phyloP scores from a whole-genome alignment of 805 yeast genomes.

The Metschnikowia baotianmanensis region DNA sequence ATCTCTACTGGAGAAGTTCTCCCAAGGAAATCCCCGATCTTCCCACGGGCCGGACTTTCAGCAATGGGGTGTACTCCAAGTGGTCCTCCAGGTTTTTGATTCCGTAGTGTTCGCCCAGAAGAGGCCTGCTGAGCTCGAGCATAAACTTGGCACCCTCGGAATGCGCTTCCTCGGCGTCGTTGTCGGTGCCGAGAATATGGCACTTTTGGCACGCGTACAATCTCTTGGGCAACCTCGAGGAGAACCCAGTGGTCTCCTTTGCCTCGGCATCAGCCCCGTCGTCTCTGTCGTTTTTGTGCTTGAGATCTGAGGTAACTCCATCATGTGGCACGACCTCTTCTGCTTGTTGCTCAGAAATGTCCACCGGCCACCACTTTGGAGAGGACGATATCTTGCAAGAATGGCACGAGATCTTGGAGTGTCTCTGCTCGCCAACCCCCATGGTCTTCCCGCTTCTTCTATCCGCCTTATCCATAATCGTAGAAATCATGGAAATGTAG shows the following conservation, averaged over 20 bases:
- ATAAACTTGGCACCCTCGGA: constrained; percentile 18
- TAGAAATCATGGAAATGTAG: constrained; percentile 24
- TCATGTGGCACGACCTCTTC: too few species aligned
- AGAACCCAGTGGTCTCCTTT: too few species aligned
- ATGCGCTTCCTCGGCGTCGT: constrained; percentile 10
- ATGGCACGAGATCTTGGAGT: constrained; percentile 16
- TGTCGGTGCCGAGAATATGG: constrained; percentile 20
- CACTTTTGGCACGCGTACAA: constrained; percentile 31
- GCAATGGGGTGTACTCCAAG: constrained; percentile 7
- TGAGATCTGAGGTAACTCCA: too few species aligned
- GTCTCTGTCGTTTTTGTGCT: too few species aligned
- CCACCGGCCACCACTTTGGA: constrained; percentile 38
- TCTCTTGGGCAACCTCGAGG: not conserved
- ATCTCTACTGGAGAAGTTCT: constrained; percentile 8
- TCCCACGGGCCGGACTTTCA: constrained; percentile 3
- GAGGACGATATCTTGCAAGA: constrained; percentile 27
- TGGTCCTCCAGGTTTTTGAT: constrained; percentile 19
- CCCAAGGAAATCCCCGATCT: constrained; percentile 9
- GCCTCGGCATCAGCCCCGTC: too few species aligned
- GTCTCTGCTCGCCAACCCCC: not conserved
- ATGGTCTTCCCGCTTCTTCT: constrained; percentile 14
- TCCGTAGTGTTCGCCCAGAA: constrained; percentile 34
- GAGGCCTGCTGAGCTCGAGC: constrained; percentile 26
- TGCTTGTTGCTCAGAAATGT: not conserved
- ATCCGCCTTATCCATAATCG: constrained; percentile 12